phyloP scores from a whole-genome alignment of 768 basidiomycete species.

The Gloeopeniophorella convolvens region DNA sequence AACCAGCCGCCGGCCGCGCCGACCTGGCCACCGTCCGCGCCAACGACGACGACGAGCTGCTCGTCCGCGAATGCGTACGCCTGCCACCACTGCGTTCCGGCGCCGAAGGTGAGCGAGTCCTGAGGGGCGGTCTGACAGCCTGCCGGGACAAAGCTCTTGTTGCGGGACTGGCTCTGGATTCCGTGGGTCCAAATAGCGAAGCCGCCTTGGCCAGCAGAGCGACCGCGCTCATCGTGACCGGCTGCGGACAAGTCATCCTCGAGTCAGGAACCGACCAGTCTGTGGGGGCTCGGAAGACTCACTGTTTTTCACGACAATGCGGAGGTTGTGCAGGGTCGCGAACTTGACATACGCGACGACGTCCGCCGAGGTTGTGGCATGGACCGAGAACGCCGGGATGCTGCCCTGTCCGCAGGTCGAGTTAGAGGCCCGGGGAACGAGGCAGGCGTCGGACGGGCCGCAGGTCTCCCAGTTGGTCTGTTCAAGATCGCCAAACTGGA shows the following conservation, averaged over 20 bases:
- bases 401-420: conserved; percentile 30
- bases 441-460: not conserved
- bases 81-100: conserved; percentile 24
- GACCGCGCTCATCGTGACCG: conserved; percentile 4
- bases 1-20: conserved; percentile 30
- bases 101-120: not conserved
- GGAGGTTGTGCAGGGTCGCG: not conserved
- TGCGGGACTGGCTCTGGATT: not conserved
- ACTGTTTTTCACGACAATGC: not conserved
- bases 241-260: no score
- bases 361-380: conserved; percentile 28
- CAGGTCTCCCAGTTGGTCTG: conserved; percentile 5
- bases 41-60: conserved; percentile 24
- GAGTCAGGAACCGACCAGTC: not conserved
- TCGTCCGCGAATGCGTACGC: conserved; percentile 23
- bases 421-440: conserved; percentile 6
- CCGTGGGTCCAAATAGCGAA: conserved; percentile 2
- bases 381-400: conserved; percentile 28
- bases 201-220: not conserved
- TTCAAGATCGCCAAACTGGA: not conserved
- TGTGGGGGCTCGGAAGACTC: not conserved
- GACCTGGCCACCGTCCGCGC: conserved; percentile 27
- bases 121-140: conserved; percentile 2
- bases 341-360: conserved; percentile 24
- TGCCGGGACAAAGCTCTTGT: not conserved